Conservation (phyloP, 1,284 basidiomycete genomes). For the Sporisorium sorghi region DNA sequence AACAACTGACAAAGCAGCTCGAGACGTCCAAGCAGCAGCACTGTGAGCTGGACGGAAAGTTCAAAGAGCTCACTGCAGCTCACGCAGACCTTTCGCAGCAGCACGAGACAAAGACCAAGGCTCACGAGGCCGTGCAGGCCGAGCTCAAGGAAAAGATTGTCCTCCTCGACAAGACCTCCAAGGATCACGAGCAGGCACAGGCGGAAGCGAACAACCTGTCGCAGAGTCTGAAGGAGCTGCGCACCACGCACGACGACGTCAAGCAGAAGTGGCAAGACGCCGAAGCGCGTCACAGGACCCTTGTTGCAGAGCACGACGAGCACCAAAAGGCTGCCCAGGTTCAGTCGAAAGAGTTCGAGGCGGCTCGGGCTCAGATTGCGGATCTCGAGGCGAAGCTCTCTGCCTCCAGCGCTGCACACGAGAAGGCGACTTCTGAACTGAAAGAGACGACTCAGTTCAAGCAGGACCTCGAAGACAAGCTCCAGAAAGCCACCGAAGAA, state of each 20-base stretch:
- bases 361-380: constrained; percentile 12
- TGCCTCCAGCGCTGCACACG: constrained; percentile 5
- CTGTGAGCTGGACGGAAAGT: constrained; percentile 16
- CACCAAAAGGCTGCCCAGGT: constrained; percentile 14
- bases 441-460: constrained; percentile 12
- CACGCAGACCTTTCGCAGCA: constrained; percentile 25
- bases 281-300: constrained; percentile 14
- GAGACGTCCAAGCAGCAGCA: constrained; percentile 15
- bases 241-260: constrained; percentile 22
- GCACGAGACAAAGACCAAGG: constrained; percentile 25
- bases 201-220: constrained; percentile 23
- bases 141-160: constrained; percentile 32
- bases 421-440: constrained; percentile 18
- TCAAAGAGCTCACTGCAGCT: constrained; percentile 19
- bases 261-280: constrained; percentile 18
- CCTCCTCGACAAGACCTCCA: constrained; percentile 15
- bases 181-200: constrained; percentile 20
- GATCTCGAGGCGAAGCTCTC: constrained; percentile 31
- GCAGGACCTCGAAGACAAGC: constrained; percentile 30
- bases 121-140: constrained; percentile 19
- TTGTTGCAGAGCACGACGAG: constrained; percentile 20
- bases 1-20: constrained; percentile 31
- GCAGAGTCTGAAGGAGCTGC: constrained; percentile 13
- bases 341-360: constrained; percentile 17
- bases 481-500: constrained; percentile 11